Evolutionary conservation across 306 rosid species (phyloP).

Genomic region (Quercus wislizeni): DNA sequence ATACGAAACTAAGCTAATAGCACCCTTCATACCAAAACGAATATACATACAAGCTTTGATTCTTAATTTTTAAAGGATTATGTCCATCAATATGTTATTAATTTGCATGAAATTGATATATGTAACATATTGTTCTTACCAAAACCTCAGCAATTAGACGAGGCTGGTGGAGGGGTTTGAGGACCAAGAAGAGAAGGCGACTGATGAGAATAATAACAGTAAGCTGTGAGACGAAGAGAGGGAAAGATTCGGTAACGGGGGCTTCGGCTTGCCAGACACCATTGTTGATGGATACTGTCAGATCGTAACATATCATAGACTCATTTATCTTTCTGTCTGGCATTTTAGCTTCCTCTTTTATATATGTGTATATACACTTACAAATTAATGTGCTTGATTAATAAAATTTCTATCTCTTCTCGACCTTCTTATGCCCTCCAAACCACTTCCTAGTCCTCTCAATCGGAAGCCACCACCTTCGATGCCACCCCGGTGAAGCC

Average conservation of each 20-base stretch:
- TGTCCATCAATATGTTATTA: too few species aligned
- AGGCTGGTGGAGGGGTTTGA: slow-evolving; percentile 33
- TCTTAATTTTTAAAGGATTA: too few species aligned
- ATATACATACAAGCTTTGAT: too few species aligned
- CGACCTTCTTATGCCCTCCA: too few species aligned
- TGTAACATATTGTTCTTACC: slow-evolving; percentile 12
- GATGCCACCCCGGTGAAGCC: background rate
- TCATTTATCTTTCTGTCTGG: background rate
- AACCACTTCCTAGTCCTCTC: background rate
- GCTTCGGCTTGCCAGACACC: slow-evolving; percentile 26
- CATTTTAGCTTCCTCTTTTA: background rate
- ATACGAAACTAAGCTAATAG: too few species aligned
- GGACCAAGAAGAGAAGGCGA: slow-evolving; percentile 1
- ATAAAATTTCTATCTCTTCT: too few species aligned
- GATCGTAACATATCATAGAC: slow-evolving; percentile 9
- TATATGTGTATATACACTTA: background rate
- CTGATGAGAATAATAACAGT: background rate
- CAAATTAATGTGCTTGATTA: too few species aligned
- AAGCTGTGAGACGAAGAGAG: slow-evolving; percentile 15
- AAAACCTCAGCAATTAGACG: slow-evolving; percentile 26
- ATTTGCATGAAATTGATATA: background rate
- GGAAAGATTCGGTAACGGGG: background rate
- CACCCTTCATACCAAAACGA: too few species aligned
- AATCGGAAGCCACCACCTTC: background rate
- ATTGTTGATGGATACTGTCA: background rate